Base-by-base conservation (phyloP, 73 alveolate species). In the Durusdinium trenchii region DNA sequence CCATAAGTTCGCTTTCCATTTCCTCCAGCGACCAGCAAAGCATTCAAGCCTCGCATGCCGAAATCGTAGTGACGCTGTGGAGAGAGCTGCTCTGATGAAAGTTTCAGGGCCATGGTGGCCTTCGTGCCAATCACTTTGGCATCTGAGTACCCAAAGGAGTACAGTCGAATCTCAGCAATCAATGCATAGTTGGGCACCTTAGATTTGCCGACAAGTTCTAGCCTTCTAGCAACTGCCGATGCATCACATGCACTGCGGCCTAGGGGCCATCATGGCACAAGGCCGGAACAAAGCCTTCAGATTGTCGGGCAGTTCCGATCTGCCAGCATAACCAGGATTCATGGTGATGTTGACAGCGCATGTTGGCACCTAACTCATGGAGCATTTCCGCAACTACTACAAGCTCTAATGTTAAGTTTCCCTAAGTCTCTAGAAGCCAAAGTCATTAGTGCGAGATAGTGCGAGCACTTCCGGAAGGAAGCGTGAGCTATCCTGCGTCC, bases 21-120 rank as follows among this genome's bases (percentile, higher is more conserved):
- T 14, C 98, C 98, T 2, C 98, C 98, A 2, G 98, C 98, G 64
- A 93, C 98, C 86, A 99, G 99, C 91, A 99, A 99, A 67, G 99
- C 99, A 91, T 99, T 99, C 95, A 99, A 98, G 26, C 99, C 99
- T 96, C 99, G 99, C 99, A 99, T 99, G 82, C 99, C 99, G 94
- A 99, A 99, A 94, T 99, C 99, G 99, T 99, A 99, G 99, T 99
- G 99, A 97, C 99, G 99, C 94, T 99, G 99, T 46, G 99, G 99
- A 18, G 99, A 99, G 75, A 99, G 99, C 99, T 99, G 99, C 96
- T 99, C 99, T 82, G 99, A 98, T 62, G 99, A 99, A 85, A 99
- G 99, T 99, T 99, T 99, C 86, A 99, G 86, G 73, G 99, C 95
- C 83, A 99, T 99, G 51, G 94, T 95, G 75, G 87, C 94, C 99